These are phyloP conservation scores for Rubus parviflorus DNA, from an alignment of 306 rosid species.

Conservation along the genomic window DNA sequence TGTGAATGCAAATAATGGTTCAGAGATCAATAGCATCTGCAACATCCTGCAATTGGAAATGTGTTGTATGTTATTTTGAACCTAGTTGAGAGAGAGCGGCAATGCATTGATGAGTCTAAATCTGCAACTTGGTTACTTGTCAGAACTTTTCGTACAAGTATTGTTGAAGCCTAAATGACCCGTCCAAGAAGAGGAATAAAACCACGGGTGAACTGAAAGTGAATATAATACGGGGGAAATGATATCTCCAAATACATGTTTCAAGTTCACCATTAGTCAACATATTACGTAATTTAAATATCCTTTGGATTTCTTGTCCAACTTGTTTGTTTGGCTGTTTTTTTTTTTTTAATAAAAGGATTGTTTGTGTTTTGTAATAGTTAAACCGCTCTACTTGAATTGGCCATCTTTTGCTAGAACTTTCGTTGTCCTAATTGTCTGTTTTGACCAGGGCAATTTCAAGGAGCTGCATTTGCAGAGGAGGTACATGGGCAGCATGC, in stretches of 20 bases:
- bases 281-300: too few species aligned
- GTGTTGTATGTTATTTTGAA: background rate
- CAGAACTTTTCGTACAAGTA: background rate
- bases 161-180: too few species aligned
- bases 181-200: too few species aligned
- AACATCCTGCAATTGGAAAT: background rate
- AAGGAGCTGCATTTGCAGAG: slow-evolving; percentile 62
- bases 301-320: too few species aligned
- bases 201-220: too few species aligned
- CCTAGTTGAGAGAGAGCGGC: too few species aligned
- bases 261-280: background rate
- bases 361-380: background rate
- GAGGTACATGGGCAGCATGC: slow-evolving; percentile 81
- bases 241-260: too few species aligned
- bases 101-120: background rate
- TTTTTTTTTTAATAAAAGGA: background rate
- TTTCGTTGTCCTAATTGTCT: slow-evolving; percentile 21
- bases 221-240: too few species aligned
- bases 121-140: background rate
- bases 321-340: background rate
- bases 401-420: slow-evolving; percentile 15
- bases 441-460: slow-evolving; percentile 50
- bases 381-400: slow-evolving; percentile 25
- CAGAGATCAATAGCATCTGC: too few species aligned
- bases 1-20: background rate